Evolutionary conservation across 352 stramenopile species (phyloP), one percentile per base, ranked within the genome.

Genomic region (Aphanomyces astaci): DNA sequence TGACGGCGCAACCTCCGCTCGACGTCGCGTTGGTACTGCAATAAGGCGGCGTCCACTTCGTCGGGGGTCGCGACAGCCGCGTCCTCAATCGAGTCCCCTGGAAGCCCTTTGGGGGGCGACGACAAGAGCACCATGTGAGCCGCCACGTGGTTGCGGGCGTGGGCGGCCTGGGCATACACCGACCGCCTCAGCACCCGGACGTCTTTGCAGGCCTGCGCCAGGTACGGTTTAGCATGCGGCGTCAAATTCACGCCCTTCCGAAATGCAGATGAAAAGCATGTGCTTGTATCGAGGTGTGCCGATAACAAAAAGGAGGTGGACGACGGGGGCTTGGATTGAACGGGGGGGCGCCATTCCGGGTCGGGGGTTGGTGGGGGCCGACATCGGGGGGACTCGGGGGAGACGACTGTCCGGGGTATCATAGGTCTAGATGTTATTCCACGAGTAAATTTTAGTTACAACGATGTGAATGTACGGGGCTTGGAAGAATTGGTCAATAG

Each of bases 221-320:
- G 62, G 51, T 60, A 87, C 17, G 60, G 67, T 64, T 79, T 85
- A 1, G 76, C 76, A 19, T 81, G 65, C 7, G 36, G 24, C 7
- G 82, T 87, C 17, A 90, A 64, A 1, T 76, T 73, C 0, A 88
- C 79, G 11, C 80, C 82, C 19, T 55, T 62, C 45, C 80, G 73
- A 10, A 81, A 80, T 17, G 80, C 71, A 1, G 15, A 43, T 43
- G 79, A 78, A 11, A 73, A 57, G 31, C 4, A 19, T 4, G 54
- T 30, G 17, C 17, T 60, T 57, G 11, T n/a, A n/a, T 0, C 13
- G 40, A 51, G 46, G 17, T 24, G 39, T 25, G 57, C 43, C 22
- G 0, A 28, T 40, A 22, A 32, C 49, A 15, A 46, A 17, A 2
- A 25, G n/a, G n/a, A n/a, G 39, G 52, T 40, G 56, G 15, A 45